Conservation (phyloP, 139 green algal genomes). For the Tetraselmis chui region DNA sequence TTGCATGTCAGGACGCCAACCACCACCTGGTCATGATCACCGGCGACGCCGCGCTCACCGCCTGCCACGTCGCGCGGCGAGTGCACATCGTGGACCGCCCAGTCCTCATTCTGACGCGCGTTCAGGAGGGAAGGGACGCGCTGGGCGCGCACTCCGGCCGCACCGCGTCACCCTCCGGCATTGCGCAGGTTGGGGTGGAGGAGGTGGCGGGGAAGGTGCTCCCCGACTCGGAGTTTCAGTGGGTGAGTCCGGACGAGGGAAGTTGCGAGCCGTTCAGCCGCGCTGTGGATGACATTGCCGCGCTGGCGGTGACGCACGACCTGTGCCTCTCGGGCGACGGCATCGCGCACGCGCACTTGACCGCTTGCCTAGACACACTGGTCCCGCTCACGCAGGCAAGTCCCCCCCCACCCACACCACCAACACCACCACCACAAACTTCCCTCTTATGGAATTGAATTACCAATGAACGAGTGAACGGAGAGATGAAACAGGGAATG, state of each 20-base stretch:
- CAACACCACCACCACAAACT: too few species aligned
- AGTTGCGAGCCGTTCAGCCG: conserved; percentile 32
- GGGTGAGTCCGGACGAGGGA: conserved; percentile 67
- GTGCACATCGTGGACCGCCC: conserved; percentile 85
- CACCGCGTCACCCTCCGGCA: neutral
- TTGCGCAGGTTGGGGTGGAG: neutral
- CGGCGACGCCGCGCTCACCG: conserved; percentile 82
- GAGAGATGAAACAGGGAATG: too few species aligned
- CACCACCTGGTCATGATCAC: conserved; percentile 95
- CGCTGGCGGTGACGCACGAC: conserved; percentile 73
- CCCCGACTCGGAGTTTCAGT: conserved; percentile 55
- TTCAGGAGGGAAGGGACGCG: neutral
- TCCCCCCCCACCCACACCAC: neutral
- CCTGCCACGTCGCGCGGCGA: conserved; percentile 62
- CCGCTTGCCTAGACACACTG: conserved; percentile 7
- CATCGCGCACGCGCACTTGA: conserved; percentile 60
- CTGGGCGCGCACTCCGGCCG: neutral
- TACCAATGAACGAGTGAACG: too few species aligned
- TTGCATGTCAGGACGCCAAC: conserved; percentile 24
- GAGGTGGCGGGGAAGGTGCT: neutral
- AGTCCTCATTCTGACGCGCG: conserved; percentile 54
- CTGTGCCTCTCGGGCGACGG: conserved; percentile 81
- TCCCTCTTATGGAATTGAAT: too few species aligned
- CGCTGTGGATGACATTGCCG: conserved; percentile 32
- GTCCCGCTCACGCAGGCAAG: neutral